Percentiles rank a stretch among this genome's conserved stretches.
These are phyloP conservation scores for Naegleria gruberi DNA, from an alignment of 208 protist species.

Conservation along the genomic window DNA sequence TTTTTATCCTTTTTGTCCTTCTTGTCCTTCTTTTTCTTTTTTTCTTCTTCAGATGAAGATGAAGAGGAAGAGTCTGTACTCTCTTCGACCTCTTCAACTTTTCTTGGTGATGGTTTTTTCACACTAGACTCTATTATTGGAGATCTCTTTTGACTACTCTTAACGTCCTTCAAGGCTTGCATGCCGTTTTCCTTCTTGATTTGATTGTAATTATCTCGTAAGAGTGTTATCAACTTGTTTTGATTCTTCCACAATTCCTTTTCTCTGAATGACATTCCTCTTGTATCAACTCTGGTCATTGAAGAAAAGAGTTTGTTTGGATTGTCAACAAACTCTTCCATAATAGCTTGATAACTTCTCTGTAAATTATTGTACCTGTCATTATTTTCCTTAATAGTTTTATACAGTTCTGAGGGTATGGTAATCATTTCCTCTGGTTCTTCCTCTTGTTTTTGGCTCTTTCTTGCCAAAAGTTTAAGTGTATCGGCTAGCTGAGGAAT, in stretches of 20 bases:
- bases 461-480: background rate
- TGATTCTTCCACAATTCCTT: background rate
- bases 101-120: background rate
- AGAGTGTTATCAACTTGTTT: background rate
- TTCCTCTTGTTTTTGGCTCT: background rate
- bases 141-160: no score
- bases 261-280: background rate
- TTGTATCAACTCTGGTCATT: background rate
- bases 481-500: background rate
- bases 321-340: background rate
- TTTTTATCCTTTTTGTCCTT: no score
- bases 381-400: background rate
- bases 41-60: background rate
- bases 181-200: background rate
- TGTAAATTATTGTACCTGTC: background rate
- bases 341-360: background rate
- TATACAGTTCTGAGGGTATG: background rate
- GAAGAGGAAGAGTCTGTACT: background rate
- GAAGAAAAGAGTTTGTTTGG: background rate
- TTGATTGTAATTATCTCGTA: background rate
- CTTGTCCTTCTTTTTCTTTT: background rate
- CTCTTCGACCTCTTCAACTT: background rate
- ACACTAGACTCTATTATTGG: background rate
- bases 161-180: background rate
- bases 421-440: background rate